Percentiles rank a stretch among this genome's conserved stretches.
Conservation (phyloP, 345 rosid genomes). For the Pelargonium nanum region DNA sequence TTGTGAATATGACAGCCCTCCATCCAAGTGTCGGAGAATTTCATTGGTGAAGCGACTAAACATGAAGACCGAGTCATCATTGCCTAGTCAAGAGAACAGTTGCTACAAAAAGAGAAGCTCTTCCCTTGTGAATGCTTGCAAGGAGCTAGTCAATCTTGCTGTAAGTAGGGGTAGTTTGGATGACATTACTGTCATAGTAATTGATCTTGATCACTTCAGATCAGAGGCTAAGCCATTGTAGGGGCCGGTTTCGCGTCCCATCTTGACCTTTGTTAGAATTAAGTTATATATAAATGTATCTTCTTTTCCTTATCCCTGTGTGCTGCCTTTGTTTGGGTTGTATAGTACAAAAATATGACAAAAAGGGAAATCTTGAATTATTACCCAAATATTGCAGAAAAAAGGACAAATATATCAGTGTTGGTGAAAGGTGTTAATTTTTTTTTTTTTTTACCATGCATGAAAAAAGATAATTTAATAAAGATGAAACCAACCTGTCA, state of each 20-base stretch:
- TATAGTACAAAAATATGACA: neutral
- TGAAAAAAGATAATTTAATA: conserved; percentile 5
- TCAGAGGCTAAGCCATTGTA: conserved; percentile 7
- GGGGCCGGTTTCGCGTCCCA: neutral
- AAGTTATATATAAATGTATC: neutral
- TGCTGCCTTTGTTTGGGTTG: neutral
- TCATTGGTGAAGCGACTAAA: conserved; percentile 34
- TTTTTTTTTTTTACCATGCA: neutral
- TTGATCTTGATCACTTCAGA: conserved; percentile 48
- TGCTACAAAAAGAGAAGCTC: conserved; percentile 18
- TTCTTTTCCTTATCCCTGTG: no score
- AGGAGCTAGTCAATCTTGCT: conserved; percentile 59
- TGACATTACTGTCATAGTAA: conserved; percentile 64
- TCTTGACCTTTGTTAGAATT: conserved; percentile 13
- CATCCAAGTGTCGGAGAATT: conserved; percentile 41
- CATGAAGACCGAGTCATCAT: conserved; percentile 22
- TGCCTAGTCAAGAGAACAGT: conserved; percentile 30
- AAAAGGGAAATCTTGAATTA: neutral
- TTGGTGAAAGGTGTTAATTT: neutral
- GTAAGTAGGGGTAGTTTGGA: conserved; percentile 60
- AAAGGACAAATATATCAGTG: no score
- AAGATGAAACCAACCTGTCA: conserved; percentile 14
- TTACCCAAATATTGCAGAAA: neutral
- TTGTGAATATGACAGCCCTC: conserved; percentile 42
- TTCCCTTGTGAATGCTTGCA: conserved; percentile 45